Evolutionary conservation across 2,329 filamentous ascomycete species (phyloP).

Genomic region (Aureobasidium sp.): DNA sequence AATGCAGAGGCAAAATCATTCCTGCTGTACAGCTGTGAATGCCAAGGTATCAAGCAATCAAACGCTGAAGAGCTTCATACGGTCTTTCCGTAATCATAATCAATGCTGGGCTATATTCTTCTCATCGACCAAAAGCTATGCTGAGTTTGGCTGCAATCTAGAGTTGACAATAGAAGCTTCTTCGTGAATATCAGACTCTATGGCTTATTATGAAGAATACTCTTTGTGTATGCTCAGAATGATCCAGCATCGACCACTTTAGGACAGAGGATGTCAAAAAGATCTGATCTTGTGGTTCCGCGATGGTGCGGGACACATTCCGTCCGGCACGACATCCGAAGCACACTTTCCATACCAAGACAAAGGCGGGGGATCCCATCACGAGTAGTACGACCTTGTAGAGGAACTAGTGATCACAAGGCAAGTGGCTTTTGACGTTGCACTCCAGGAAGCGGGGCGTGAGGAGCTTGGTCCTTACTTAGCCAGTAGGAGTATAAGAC

Average conservation of each 20-base stretch:
- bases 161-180: no score
- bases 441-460: not conserved
- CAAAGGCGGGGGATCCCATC: not conserved
- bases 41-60: not conserved
- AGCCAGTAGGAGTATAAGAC: slow-evolving; percentile 10
- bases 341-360: not conserved
- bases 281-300: not conserved
- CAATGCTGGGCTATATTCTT: no score
- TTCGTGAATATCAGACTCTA: no score
- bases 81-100: no score
- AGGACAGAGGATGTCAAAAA: not conserved
- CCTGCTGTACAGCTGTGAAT: slow-evolving; percentile 31
- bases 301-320: not conserved
- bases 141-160: no score
- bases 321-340: slow-evolving; percentile 1
- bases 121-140: no score
- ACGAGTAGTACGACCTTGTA: not conserved
- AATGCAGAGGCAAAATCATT: slow-evolving; percentile 59
- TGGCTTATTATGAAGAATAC: no score
- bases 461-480: not conserved
- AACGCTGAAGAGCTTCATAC: no score
- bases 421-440: not conserved
- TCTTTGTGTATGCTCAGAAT: no score
- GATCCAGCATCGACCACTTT: no score
- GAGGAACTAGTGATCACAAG: not conserved